Percentiles rank a stretch among this genome's conserved stretches.
Conservation (phyloP, 768 basidiomycete genomes). For the Saitozyma podzolica region DNA sequence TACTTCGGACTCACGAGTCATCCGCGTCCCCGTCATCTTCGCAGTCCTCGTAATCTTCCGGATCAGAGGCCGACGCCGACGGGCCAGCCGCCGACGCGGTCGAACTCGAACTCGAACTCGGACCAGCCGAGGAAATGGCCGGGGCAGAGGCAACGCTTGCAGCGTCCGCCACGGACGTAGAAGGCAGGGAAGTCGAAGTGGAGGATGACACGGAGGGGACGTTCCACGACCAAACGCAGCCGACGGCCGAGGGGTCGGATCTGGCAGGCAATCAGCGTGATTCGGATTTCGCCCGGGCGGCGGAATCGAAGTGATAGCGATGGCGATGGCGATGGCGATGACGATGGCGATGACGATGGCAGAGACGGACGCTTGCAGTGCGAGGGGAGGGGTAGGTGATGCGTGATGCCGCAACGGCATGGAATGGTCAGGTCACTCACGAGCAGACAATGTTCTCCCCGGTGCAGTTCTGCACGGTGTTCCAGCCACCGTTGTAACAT, state of each 20-base stretch:
- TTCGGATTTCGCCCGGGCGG: background rate
- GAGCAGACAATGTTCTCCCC: slow-evolving; percentile 28
- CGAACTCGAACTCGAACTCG: background rate
- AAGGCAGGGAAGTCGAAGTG: background rate
- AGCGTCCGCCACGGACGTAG: background rate
- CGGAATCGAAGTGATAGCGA: too few relatives aligned
- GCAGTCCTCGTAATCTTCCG: slow-evolving; percentile 14
- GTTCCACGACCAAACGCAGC: slow-evolving; percentile 26
- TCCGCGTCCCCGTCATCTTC: slow-evolving; percentile 18
- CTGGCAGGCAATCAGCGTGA: background rate
- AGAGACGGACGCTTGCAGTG: too few relatives aligned
- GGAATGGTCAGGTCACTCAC: slow-evolving; percentile 5
- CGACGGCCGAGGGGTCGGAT: slow-evolving; percentile 9
- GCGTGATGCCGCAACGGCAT: background rate
- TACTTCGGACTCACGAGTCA: background rate
- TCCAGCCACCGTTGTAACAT: slow-evolving; percentile 26
- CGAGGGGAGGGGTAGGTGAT: background rate
- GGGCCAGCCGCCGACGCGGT: background rate
- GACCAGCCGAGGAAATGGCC: slow-evolving; percentile 1
- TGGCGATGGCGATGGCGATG: too few relatives aligned
- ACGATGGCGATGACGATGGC: too few relatives aligned
- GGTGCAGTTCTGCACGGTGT: slow-evolving; percentile 15
- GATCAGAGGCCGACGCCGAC: background rate
- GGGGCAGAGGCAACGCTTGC: background rate
- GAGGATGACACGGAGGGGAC: background rate